These are phyloP conservation scores for Ploettnerulaceae sp. DNA, from an alignment of 2,329 filamentous ascomycete species.

Conservation along the genomic window DNA sequence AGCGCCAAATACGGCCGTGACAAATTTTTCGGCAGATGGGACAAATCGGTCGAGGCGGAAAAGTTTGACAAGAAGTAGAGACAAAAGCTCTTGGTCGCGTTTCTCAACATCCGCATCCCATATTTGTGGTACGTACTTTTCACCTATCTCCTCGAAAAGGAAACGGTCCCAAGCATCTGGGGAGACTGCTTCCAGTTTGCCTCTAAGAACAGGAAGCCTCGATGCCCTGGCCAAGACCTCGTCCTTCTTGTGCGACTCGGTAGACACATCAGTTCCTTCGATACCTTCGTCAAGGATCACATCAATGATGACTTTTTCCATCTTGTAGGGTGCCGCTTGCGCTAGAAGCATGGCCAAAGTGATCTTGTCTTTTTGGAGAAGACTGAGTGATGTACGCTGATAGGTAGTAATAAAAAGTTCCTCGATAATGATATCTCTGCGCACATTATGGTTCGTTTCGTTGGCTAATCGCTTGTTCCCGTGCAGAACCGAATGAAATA, in stretches of 20 bases:
- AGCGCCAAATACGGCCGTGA: conserved; percentile 76
- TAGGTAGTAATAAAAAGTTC: conserved; percentile 90
- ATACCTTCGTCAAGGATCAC: conserved; percentile 74
- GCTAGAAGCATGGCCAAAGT: conserved; percentile 92
- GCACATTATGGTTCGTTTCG: conserved; percentile 69
- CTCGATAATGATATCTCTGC: conserved; percentile 84
- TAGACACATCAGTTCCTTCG: conserved; percentile 74
- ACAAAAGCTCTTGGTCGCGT: conserved; percentile 72
- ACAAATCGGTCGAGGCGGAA: conserved; percentile 96
- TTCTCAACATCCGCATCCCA: conserved; percentile 62
- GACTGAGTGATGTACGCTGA: conserved; percentile 84
- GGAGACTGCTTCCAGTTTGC: conserved; percentile 59
- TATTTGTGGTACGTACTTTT: conserved; percentile 72
- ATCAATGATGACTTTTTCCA: conserved; percentile 89
- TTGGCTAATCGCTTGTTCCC: conserved; percentile 68
- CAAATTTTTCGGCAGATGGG: conserved; percentile 87
- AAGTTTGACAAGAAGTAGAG: conserved; percentile 87
- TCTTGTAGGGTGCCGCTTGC: conserved; percentile 91
- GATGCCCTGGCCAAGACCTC: conserved; percentile 64
- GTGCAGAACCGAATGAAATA: conserved; percentile 88
- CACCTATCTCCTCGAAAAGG: conserved; percentile 78
- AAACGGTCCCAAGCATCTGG: conserved; percentile 73
- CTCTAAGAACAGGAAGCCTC: conserved; percentile 69
- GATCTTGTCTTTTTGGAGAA: conserved; percentile 90
- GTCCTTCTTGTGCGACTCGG: conserved; percentile 56